A percentile compares a stretch with the other conserved stretches of the same genome.
These are phyloP conservation scores for Neonectria neomacrospora DNA, from an alignment of 2,329 filamentous ascomycete species.

Conservation along the genomic window DNA sequence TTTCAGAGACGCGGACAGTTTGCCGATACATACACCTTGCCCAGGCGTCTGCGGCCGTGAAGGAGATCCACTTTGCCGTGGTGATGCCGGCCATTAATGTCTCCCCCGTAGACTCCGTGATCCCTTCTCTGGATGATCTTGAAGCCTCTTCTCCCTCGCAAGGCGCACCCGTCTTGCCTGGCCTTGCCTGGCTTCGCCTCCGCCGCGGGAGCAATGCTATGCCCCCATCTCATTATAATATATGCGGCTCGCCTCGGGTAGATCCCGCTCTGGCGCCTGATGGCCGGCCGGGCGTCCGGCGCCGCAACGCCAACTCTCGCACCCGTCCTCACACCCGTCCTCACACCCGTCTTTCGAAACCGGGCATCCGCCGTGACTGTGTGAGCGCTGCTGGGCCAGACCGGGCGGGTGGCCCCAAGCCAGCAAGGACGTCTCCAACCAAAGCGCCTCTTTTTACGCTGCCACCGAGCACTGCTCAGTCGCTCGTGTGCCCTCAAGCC, in stretches of 20 bases:
- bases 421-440: slow-evolving; percentile 10
- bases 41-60: slow-evolving; percentile 8
- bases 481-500: slow-evolving; percentile 24
- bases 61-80: slow-evolving; percentile 12
- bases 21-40: background rate
- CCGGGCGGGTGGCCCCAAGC: slow-evolving; percentile 6
- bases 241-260: slow-evolving; percentile 18
- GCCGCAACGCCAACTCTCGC: slow-evolving; percentile 1
- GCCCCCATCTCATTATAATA: slow-evolving; percentile 9
- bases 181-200: background rate
- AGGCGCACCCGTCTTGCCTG: background rate
- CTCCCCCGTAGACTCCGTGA: slow-evolving; percentile 1
- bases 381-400: slow-evolving; percentile 10
- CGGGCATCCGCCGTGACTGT: background rate
- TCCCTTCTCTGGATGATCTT: background rate
- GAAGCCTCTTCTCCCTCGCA: background rate
- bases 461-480: background rate
- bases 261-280: slow-evolving; percentile 18
- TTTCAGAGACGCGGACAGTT: background rate
- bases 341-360: background rate
- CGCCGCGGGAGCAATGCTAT: background rate
- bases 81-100: slow-evolving; percentile 16
- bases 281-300: slow-evolving; percentile 16
- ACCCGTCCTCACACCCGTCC: slow-evolving; percentile 1
- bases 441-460: slow-evolving; percentile 3